Conservation (phyloP, 768 basidiomycete genomes). For the Tubosaeta sp. region DNA sequence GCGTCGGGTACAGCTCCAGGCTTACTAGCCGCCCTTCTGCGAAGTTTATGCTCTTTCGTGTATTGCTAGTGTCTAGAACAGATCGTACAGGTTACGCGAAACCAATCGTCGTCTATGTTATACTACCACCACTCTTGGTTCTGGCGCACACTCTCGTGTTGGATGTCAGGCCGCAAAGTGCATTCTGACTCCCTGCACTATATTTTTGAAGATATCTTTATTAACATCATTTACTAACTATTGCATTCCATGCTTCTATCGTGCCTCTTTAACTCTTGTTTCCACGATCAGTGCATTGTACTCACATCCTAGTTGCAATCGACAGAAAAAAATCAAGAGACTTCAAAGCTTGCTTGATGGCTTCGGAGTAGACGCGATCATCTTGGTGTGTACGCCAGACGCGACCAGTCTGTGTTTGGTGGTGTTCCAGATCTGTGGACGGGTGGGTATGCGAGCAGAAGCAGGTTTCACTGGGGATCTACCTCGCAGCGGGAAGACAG, state of each 20-base stretch:
- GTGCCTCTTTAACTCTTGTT: not conserved
- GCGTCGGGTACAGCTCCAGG: too few relatives aligned
- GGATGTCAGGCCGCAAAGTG: too few relatives aligned
- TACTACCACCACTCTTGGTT: too few relatives aligned
- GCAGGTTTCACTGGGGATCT: conserved; percentile 1
- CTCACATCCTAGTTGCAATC: conserved; percentile 4
- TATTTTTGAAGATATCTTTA: too few relatives aligned
- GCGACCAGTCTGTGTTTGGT: conserved; percentile 49
- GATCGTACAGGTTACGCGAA: too few relatives aligned
- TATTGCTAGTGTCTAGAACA: too few relatives aligned
- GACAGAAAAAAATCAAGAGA: conserved; percentile 5
- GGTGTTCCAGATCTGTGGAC: conserved; percentile 50
- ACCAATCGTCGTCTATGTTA: too few relatives aligned
- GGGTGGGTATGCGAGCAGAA: not conserved
- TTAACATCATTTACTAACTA: conserved; percentile 4
- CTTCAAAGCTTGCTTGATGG: conserved; percentile 17
- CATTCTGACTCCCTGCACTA: too few relatives aligned
- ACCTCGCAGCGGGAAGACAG: conserved; percentile 51
- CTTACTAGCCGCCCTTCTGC: too few relatives aligned
- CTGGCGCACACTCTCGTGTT: too few relatives aligned
- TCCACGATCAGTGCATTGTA: conserved; percentile 7
- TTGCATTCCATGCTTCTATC: conserved; percentile 2
- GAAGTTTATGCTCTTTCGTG: too few relatives aligned
- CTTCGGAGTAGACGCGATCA: not conserved
- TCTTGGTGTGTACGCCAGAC: conserved; percentile 51